Evolutionary conservation across 257 asterid species (phyloP).

Genomic region (Cynanchum wilfordii): DNA sequence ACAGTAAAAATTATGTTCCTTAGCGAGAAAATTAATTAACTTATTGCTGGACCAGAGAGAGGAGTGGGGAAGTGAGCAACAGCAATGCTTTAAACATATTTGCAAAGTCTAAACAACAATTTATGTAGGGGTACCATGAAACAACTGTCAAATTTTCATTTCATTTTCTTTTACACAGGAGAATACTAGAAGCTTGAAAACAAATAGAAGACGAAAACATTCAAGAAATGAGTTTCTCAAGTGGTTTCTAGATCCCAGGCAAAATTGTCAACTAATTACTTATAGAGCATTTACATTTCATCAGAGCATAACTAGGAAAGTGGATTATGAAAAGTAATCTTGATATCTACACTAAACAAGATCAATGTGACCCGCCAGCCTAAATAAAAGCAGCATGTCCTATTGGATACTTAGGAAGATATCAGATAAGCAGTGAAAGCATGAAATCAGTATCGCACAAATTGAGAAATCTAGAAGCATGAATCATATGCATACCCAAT

Average conservation of each 20-base stretch:
- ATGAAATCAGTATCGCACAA: background rate
- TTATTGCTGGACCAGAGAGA: background rate
- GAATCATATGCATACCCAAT: conserved; percentile 27
- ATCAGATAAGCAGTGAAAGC: background rate
- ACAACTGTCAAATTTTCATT: background rate
- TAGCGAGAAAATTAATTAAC: background rate
- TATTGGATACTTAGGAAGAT: background rate
- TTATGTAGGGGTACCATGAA: background rate
- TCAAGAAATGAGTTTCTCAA: background rate
- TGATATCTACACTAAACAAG: background rate
- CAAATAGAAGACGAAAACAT: background rate
- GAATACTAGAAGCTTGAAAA: background rate
- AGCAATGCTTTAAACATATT: background rate
- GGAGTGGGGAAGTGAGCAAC: background rate
- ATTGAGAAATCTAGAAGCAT: background rate
- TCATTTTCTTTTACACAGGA: background rate
- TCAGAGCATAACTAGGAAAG: background rate
- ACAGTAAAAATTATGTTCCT: background rate
- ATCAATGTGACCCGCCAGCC: background rate
- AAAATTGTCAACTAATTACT: background rate
- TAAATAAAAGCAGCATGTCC: background rate
- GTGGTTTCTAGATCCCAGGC: background rate
- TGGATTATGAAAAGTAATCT: background rate
- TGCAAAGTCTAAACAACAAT: background rate
- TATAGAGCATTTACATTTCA: background rate